Conservation (phyloP, 2,329 filamentous ascomycete species). For the Triangularia verruculosa region DNA sequence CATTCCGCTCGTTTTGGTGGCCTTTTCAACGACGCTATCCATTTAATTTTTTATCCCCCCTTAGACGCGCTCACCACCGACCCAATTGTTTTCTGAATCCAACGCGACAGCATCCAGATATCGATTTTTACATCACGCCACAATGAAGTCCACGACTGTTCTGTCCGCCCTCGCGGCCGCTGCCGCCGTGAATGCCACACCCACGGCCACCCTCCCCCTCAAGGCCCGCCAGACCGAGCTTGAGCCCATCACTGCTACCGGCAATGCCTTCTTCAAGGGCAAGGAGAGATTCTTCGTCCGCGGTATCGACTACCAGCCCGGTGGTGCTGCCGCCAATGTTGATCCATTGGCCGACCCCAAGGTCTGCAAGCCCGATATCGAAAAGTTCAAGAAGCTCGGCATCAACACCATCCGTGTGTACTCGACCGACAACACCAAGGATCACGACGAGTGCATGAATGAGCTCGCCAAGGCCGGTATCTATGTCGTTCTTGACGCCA, state of each 20-base stretch:
- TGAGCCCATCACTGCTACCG: slow-evolving; percentile 26
- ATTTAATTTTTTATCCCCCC: slow-evolving; percentile 10
- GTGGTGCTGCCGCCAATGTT: slow-evolving; percentile 49
- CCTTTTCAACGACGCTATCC: slow-evolving; percentile 13
- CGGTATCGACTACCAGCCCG: slow-evolving; percentile 61
- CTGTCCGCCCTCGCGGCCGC: slow-evolving; percentile 25
- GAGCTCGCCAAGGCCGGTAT: slow-evolving; percentile 78
- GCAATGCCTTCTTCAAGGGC: slow-evolving; percentile 52
- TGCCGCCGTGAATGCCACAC: slow-evolving; percentile 21
- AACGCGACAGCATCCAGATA: background rate
- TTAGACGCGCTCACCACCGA: background rate
- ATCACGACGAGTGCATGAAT: slow-evolving; percentile 85
- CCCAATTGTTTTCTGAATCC: background rate
- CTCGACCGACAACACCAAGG: slow-evolving; percentile 79
- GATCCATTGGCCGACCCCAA: slow-evolving; percentile 74
- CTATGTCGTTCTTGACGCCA: slow-evolving; percentile 77
- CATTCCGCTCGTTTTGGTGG: slow-evolving; percentile 28
- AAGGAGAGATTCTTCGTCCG: slow-evolving; percentile 57
- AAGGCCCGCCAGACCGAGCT: slow-evolving; percentile 20
- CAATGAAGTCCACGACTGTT: slow-evolving; percentile 25
- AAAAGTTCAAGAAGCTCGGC: slow-evolving; percentile 77
- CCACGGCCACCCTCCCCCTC: slow-evolving; percentile 12
- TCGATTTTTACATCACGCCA: slow-evolving; percentile 3
- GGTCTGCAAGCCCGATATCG: slow-evolving; percentile 75
- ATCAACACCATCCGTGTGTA: slow-evolving; percentile 88